Evolutionary conservation across 257 asterid species (phyloP).

Genomic region (Gentiana dahurica): DNA sequence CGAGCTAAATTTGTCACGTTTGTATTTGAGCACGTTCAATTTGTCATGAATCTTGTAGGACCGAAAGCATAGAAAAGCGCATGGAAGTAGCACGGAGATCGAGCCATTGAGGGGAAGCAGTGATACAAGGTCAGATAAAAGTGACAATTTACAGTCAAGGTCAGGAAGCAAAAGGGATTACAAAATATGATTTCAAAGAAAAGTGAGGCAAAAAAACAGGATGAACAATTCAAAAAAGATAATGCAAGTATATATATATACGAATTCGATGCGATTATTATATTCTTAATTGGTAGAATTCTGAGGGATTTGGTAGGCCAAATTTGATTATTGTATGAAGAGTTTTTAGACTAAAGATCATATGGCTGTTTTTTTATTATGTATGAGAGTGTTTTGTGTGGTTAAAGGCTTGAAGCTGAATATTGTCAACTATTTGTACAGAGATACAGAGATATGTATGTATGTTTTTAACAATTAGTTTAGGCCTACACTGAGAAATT

Average conservation of each 20-base stretch:
- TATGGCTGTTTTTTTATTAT: too few relatives aligned
- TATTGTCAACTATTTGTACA: too few relatives aligned
- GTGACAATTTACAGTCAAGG: conserved; percentile 54
- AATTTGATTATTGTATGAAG: too few relatives aligned
- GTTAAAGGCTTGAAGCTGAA: too few relatives aligned
- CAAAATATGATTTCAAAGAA: conserved; percentile 7
- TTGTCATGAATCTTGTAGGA: conserved; percentile 33
- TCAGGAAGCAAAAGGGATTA: conserved; percentile 28
- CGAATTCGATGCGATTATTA: conserved; percentile 4
- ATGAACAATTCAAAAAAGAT: neutral
- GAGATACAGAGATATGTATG: too few relatives aligned
- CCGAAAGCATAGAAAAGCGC: conserved; percentile 69
- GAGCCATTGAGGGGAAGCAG: conserved; percentile 46
- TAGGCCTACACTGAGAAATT: too few relatives aligned
- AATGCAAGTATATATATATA: conserved; percentile 10
- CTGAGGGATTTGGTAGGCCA: too few relatives aligned
- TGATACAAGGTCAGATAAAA: conserved; percentile 52
- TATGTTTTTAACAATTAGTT: too few relatives aligned
- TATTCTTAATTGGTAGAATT: neutral
- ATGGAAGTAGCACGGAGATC: conserved; percentile 51
- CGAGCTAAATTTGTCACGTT: neutral
- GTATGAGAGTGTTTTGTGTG: too few relatives aligned
- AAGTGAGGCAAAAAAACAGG: too few relatives aligned
- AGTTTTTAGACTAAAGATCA: too few relatives aligned
- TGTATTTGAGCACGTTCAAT: neutral